Percentiles rank a stretch among this genome's conserved stretches.
These are phyloP conservation scores for Lasiodiplodia theobromae DNA, from an alignment of 2,329 filamentous ascomycete genomes.

Conservation along the genomic window DNA sequence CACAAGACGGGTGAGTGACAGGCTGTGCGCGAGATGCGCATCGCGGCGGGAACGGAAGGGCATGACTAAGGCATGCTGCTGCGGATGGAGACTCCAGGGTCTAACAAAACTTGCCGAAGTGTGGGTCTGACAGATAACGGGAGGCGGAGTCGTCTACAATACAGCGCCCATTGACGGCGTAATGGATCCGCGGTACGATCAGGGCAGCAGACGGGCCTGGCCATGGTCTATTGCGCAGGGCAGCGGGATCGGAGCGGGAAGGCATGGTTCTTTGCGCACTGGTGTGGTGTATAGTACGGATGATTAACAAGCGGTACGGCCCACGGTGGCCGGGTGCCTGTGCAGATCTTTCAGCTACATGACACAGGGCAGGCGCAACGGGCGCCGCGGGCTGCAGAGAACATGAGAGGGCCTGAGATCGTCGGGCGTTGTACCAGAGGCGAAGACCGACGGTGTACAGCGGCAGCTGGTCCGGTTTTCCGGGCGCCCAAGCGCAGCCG, in stretches of 20 bases:
- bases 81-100: conserved; percentile 5
- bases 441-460: neutral
- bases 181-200: neutral
- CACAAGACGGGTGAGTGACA: conserved; percentile 9
- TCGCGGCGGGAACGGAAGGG: neutral
- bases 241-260: conserved; percentile 5
- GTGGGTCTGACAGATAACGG: conserved; percentile 5
- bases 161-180: neutral
- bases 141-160: neutral
- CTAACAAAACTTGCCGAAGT: neutral
- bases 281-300: neutral
- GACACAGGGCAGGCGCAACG: neutral
- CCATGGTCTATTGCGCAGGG: neutral
- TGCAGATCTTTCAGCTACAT: neutral
- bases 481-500: conserved; percentile 8
- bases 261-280: neutral
- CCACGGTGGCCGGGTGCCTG: conserved; percentile 16
- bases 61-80: conserved; percentile 3
- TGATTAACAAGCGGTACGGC: conserved; percentile 25
- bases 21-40: conserved; percentile 12
- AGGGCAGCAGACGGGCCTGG: neutral
- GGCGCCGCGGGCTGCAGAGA: neutral
- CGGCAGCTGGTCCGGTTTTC: conserved; percentile 2
- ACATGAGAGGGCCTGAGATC: neutral
- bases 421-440: neutral